Base-by-base conservation (phyloP, 176 grass and related monocot species). In the Miscanthus lutarioriparius region DNA sequence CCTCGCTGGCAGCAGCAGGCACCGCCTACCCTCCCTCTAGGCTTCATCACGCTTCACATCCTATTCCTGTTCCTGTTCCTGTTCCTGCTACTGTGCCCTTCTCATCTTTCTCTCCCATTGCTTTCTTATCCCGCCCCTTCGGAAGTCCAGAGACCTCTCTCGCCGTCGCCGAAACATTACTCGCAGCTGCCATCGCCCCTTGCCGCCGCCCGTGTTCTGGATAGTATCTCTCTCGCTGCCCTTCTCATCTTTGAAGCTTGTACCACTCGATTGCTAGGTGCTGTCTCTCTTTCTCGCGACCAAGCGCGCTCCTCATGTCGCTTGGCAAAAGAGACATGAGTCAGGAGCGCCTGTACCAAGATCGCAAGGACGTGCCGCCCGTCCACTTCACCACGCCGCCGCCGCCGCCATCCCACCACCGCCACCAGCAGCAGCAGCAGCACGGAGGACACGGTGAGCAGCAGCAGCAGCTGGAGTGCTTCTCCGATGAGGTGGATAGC, bases 401-500 rank as follows among this genome's bases (percentile, higher is more conserved):
- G 80, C n/a, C n/a, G n/a, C 64, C 5, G 54, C 62, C 13, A 22
- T 72, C 49, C 69, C 38, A 7, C 14, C 13, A 53, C 30, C 83
- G 49, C 78, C n/a, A n/a, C n/a, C 59, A 12, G 3, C 53, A 20
- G 5, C 71, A 23, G 10, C 77, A 47, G 40, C 44, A 63, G 9
- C 72, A 49, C n/a, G 49, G 48, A 51, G 47, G 47, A 19, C 86
- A 62, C 1, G 85, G 61, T 12, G 75, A 88, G 26, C 86, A 76
- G 45, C 87, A 68, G 64, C 88, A 90, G 49, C 77, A 87, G 84
- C 82, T 90, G 54, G 87, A 89, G 79, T 90, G 91, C 69, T 85
- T 92, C 79, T 95, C 91, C 9, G 92, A 98, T 22, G 97, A 96
- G 51, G 89, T 90, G 58, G 93, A 96, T 62, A 91, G 89, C 90